Conservation (phyloP, 164 flowering plant genomes). For the Piper longum region DNA sequence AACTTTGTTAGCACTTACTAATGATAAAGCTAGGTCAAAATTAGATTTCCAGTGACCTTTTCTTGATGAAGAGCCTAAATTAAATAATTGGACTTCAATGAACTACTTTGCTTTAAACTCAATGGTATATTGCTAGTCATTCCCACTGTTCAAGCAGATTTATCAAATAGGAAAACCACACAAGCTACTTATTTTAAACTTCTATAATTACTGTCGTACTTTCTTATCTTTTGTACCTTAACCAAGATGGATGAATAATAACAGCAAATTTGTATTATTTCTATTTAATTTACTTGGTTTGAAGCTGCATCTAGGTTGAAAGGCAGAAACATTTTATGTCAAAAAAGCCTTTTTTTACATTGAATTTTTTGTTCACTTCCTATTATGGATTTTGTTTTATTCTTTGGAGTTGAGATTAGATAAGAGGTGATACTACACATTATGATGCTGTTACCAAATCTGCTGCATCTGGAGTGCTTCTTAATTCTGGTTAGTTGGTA, state of each 20-base stretch:
- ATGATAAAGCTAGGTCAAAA: too few relatives aligned
- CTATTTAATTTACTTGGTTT: background rate
- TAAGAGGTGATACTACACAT: conserved; percentile 96
- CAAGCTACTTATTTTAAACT: too few relatives aligned
- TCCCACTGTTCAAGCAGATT: too few relatives aligned
- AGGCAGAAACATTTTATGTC: background rate
- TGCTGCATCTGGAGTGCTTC: conserved; percentile 85
- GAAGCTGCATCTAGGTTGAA: background rate
- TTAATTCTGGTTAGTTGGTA: conserved; percentile 58
- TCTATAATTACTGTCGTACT: background rate
- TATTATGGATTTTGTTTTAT: background rate
- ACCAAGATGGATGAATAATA: background rate
- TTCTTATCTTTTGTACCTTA: too few relatives aligned
- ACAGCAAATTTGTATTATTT: too few relatives aligned
- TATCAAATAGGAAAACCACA: too few relatives aligned
- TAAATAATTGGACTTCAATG: too few relatives aligned
- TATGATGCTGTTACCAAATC: conserved; percentile 97
- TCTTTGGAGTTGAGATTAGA: conserved; percentile 22
- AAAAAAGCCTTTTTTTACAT: background rate
- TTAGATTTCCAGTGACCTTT: too few relatives aligned
- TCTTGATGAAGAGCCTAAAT: too few relatives aligned
- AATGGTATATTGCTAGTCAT: too few relatives aligned
- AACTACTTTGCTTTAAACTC: too few relatives aligned
- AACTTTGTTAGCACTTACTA: too few relatives aligned
- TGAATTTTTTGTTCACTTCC: background rate